Conservation (phyloP, 2,329 filamentous ascomycete genomes). For the Chalaropsis thielavioides region DNA sequence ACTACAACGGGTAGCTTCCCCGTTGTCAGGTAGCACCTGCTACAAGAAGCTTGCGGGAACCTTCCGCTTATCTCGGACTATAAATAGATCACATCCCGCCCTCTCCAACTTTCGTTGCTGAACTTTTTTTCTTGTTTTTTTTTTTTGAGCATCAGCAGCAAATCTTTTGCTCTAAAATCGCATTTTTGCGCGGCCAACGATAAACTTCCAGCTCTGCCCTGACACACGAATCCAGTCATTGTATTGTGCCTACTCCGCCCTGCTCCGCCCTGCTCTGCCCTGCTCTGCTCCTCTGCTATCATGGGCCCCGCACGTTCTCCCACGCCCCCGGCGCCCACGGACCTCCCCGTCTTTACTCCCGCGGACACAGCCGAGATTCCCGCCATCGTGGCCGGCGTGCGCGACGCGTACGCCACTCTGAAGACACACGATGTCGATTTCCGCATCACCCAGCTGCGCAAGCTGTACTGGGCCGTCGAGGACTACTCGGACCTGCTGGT, state of each 20-base stretch:
- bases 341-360: constrained; percentile 25
- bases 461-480: constrained; percentile 83
- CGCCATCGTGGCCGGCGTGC: constrained; percentile 42
- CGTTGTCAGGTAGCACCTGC: background rate
- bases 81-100: background rate
- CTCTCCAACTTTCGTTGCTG: background rate
- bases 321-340: constrained; percentile 8
- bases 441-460: constrained; percentile 72
- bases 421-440: constrained; percentile 73
- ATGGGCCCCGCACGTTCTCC: constrained; percentile 1
- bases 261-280: too few relatives aligned
- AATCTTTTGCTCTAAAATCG: too few relatives aligned
- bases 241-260: too few relatives aligned
- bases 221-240: background rate
- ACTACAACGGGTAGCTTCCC: background rate
- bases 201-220: background rate
- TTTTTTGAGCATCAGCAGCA: background rate
- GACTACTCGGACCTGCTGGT: constrained; percentile 61
- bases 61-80: background rate
- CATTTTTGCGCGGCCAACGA: background rate
- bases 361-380: constrained; percentile 34
- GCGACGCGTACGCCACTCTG: constrained; percentile 58
- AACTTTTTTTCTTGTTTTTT: background rate
- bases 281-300: too few relatives aligned
- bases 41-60: background rate